Conservation (phyloP, 371 early-diverging fungal species). For the Mucor circinelloides region DNA sequence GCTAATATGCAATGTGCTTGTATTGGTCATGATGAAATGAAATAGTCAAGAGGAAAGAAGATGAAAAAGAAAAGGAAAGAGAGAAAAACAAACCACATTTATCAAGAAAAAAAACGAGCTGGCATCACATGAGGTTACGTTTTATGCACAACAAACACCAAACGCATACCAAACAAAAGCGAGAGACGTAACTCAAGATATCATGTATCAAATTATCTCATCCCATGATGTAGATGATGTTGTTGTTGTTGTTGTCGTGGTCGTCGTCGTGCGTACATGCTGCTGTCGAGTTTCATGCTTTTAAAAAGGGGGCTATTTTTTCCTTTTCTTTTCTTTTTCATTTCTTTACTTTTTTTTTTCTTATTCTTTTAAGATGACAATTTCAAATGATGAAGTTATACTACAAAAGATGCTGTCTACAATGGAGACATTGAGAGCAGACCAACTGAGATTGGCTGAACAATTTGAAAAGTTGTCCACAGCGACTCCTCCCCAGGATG, state of each 20-base stretch:
- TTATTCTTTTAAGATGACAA: constrained; percentile 23
- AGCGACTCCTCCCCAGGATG: constrained; percentile 5
- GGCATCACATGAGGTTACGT: constrained; percentile 4
- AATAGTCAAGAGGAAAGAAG: constrained; percentile 14
- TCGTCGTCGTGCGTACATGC: neutral
- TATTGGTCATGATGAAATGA: constrained; percentile 12
- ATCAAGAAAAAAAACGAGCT: neutral
- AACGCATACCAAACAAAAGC: neutral
- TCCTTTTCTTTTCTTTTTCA: neutral
- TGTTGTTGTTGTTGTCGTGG: too few relatives aligned
- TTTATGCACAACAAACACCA: neutral
- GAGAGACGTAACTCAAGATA: neutral
- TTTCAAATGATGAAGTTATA: constrained; percentile 24
- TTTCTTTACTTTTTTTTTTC: neutral
- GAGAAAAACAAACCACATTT: neutral
- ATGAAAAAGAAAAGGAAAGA: constrained; percentile 19
- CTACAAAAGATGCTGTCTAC: constrained; percentile 30
- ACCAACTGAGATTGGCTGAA: constrained; percentile 31
- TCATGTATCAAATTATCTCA: neutral
- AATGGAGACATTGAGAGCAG: constrained; percentile 31
- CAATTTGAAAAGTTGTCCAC: constrained; percentile 21
- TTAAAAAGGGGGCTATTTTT: neutral
- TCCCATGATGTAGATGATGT: constrained; percentile 3
- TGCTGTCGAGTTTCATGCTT: neutral
- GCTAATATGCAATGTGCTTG: constrained; percentile 39